Evolutionary conservation across 2,329 filamentous ascomycete species (phyloP).

Genomic region (Coleophoma eucalyptorum): DNA sequence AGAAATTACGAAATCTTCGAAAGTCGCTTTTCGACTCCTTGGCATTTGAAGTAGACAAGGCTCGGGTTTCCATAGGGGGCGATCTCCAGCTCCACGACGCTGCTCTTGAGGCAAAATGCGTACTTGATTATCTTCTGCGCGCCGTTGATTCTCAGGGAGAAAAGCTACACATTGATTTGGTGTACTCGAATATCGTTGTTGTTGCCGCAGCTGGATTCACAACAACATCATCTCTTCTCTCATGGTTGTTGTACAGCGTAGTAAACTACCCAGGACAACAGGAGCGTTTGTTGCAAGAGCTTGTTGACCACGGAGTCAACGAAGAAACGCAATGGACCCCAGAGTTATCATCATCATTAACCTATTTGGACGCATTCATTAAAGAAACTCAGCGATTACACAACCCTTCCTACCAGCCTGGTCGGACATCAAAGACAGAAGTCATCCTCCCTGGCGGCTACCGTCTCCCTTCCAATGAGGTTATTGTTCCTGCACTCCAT

Average conservation of each 20-base stretch:
- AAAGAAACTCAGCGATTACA: conserved; percentile 41
- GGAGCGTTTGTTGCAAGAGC: conserved; percentile 39
- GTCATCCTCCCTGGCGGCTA: conserved; percentile 42
- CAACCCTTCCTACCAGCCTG: conserved; percentile 43
- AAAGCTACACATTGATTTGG: conserved; percentile 34
- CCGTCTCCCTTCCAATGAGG: conserved; percentile 31
- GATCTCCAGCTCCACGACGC: conserved; percentile 32
- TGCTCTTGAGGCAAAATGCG: conserved; percentile 28
- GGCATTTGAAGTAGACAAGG: conserved; percentile 32
- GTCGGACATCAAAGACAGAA: conserved; percentile 38
- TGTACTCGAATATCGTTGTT: conserved; percentile 29
- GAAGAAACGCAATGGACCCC: conserved; percentile 27
- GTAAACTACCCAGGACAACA: conserved; percentile 38
- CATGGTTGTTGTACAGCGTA: conserved; percentile 41
- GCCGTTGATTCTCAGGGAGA: conserved; percentile 38
- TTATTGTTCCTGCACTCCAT: conserved; percentile 17
- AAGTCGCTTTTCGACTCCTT: conserved; percentile 24
- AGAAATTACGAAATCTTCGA: conserved; percentile 13
- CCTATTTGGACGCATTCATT: conserved; percentile 36
- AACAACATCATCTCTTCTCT: conserved; percentile 40
- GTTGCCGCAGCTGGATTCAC: conserved; percentile 41
- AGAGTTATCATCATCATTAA: conserved; percentile 29
- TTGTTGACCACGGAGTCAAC: conserved; percentile 32
- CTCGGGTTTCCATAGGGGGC: conserved; percentile 28
- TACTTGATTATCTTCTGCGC: conserved; percentile 30